Evolutionary conservation across 139 green algal species (phyloP), one percentile per base, ranked within the genome.

Genomic region (Zygnema cylindricum): DNA sequence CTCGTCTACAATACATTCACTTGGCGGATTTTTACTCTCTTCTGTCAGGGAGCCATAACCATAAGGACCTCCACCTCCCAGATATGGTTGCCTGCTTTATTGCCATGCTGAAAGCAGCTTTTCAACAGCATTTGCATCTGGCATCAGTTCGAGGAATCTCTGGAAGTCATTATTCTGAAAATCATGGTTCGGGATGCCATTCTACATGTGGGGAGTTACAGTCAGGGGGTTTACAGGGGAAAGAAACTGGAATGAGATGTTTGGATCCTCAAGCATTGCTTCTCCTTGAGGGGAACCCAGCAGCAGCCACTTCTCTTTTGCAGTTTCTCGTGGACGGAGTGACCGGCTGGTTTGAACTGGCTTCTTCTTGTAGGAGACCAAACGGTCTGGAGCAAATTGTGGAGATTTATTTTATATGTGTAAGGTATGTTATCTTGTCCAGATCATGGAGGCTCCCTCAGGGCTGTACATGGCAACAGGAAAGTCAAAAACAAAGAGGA

Each of bases 381-480:
- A 77, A 89, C 21, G 63, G 40, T 22, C 35, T 91, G 1, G 63
- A 90, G 40, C n/a, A 16, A 23, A 43, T 39, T 36, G 25, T 88
- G 43, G 86, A 90, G 11, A 55, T 90, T 49, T 90, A 76, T 55
- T 90, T 90, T 25, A 32, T 35, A 0, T 90, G 86, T 35, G 40
- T 89, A 2, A 86, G 84, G 84, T 89, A 69, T 41, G 40, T 81
- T n/a, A n/a, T n/a, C n/a, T n/a, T n/a, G n/a, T n/a, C n/a, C n/a
- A n/a, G n/a, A n/a, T n/a, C n/a, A n/a, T n/a, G n/a, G n/a, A n/a
- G n/a, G n/a, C n/a, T n/a, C n/a, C n/a, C n/a, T n/a, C n/a, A n/a
- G n/a, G n/a, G n/a, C n/a, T n/a, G n/a, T n/a, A n/a, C n/a, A n/a
- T n/a, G n/a, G n/a, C n/a, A n/a, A n/a, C n/a, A n/a, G n/a, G n/a